Evolutionary conservation across 495 filamentous ascomycete species (phyloP).

Genomic region (Penicillium paxilli): DNA sequence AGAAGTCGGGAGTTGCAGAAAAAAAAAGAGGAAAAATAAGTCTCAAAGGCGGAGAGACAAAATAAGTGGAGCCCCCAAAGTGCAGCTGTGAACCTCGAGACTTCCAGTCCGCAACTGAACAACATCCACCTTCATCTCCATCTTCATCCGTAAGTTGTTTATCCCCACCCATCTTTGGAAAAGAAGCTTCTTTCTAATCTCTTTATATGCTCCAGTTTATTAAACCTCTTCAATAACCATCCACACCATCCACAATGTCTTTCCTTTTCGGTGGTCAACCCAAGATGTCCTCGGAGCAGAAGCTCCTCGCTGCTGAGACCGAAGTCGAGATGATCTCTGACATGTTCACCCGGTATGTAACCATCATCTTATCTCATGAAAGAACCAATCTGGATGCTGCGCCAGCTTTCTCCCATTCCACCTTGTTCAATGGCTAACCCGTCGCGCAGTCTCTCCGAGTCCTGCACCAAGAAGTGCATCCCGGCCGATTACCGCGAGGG

Average conservation of each 20-base stretch:
- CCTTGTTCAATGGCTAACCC: neutral
- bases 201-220: neutral
- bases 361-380: neutral
- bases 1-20: constrained; percentile 11
- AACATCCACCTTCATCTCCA: constrained; percentile 7
- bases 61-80: constrained; percentile 31
- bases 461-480: constrained; percentile 91
- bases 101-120: constrained; percentile 12
- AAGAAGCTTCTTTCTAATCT: too few species aligned
- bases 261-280: constrained; percentile 86
- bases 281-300: constrained; percentile 90
- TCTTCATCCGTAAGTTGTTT: constrained; percentile 1
- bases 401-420: neutral
- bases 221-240: neutral
- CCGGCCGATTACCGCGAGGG: constrained; percentile 87
- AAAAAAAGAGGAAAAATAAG: constrained; percentile 22
- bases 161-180: neutral
- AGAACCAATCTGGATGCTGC: neutral
- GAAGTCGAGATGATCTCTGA: constrained; percentile 92
- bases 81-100: constrained; percentile 29
- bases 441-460: constrained; percentile 69
- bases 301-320: constrained; percentile 90
- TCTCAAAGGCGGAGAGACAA: constrained; percentile 16
- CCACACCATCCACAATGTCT: constrained; percentile 66
- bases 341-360: constrained; percentile 86